Conservation (phyloP, 345 rosid genomes). For the Geranium brycei region DNA sequence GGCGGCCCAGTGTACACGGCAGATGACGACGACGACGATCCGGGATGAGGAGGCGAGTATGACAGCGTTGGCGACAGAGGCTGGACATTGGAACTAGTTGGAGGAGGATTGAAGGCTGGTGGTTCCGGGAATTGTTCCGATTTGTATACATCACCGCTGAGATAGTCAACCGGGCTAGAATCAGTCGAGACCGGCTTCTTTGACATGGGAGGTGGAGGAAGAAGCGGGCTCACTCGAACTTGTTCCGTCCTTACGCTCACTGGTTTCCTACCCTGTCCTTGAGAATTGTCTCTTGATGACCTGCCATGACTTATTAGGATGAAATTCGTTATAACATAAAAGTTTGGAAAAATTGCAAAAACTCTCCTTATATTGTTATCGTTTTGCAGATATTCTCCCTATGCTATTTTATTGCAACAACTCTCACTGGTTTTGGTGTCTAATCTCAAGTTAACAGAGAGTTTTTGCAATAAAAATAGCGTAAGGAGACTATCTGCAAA, state of each 20-base stretch:
- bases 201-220: conserved; percentile 82
- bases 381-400: too few species aligned
- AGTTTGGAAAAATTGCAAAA: too few species aligned
- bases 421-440: too few species aligned
- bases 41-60: conserved; percentile 14
- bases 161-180: conserved; percentile 49
- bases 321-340: too few species aligned
- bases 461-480: too few species aligned
- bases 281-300: conserved; percentile 48
- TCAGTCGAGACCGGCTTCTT: conserved; percentile 36
- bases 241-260: too few species aligned
- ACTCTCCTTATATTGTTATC: too few species aligned
- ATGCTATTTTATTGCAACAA: too few species aligned
- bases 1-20: conserved; percentile 28
- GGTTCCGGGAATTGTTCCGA: conserved; percentile 31
- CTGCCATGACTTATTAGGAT: conserved; percentile 20
- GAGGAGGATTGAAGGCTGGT: conserved; percentile 10
- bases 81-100: conserved; percentile 29
- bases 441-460: too few species aligned
- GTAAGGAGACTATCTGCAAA: too few species aligned
- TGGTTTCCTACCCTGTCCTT: conserved; percentile 19
- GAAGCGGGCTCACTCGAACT: conserved; percentile 13
- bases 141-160: conserved; percentile 79
- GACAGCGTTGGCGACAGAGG: conserved; percentile 22
- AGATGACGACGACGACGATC: conserved; percentile 13